A percentile compares a stretch with the other conserved stretches of the same genome.
Evolutionary conservation across 495 filamentous ascomycete genomes (phyloP).

Genomic region (Achaetomiella virescens): DNA sequence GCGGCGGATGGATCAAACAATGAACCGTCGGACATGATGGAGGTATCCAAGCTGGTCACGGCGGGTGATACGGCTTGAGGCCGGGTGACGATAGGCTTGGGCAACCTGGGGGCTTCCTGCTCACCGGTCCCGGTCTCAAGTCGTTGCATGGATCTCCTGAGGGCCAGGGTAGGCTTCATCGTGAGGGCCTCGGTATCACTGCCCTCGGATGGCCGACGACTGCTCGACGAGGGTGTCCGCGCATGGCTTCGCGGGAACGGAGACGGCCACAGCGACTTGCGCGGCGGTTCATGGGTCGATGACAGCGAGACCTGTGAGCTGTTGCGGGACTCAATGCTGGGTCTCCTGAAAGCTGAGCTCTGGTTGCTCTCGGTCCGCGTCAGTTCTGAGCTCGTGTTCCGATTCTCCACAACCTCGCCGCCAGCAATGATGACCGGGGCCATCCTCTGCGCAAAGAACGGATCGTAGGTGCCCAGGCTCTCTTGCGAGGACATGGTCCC

Average conservation of each 20-base stretch:
- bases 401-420: constrained; percentile 55
- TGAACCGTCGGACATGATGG: constrained; percentile 49
- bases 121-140: constrained; percentile 34
- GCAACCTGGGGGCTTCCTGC: constrained; percentile 34
- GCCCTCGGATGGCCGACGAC: constrained; percentile 44
- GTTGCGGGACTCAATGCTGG: constrained; percentile 47
- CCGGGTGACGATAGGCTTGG: constrained; percentile 38
- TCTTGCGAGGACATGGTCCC: constrained; percentile 46
- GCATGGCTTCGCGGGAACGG: constrained; percentile 34
- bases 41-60: constrained; percentile 45
- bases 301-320: constrained; percentile 37
- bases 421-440: constrained; percentile 85
- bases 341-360: constrained; percentile 43
- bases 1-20: constrained; percentile 26
- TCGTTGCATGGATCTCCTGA: constrained; percentile 48
- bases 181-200: constrained; percentile 42
- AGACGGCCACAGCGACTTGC: constrained; percentile 48
- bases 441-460: constrained; percentile 65
- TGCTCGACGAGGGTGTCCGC: constrained; percentile 20
- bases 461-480: constrained; percentile 40
- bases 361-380: constrained; percentile 57
- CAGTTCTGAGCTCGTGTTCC: constrained; percentile 49
- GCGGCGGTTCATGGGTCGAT: constrained; percentile 28
- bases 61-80: constrained; percentile 36
- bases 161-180: constrained; percentile 43